Percentiles rank a stretch among this genome's conserved stretches.
Conservation (phyloP, 2,329 filamentous ascomycete genomes). For the Gnomoniopsis smithogilvyi region DNA sequence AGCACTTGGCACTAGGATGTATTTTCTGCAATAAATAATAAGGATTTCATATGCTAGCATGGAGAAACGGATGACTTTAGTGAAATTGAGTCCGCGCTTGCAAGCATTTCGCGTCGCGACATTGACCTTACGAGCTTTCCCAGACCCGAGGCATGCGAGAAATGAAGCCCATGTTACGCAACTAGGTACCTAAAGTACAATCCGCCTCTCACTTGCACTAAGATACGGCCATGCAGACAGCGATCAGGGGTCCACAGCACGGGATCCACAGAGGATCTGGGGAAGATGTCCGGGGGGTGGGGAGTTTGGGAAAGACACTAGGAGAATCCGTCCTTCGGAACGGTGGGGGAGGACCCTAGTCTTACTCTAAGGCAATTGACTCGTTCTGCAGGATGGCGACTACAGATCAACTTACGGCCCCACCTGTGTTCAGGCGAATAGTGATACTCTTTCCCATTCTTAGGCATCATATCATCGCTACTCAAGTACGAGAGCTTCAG, state of each 20-base stretch:
- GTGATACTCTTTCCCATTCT: not conserved
- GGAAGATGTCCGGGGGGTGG: not conserved
- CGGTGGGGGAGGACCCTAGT: conserved; percentile 7
- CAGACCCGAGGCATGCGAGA: not conserved
- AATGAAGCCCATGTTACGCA: not conserved
- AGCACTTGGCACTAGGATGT: too few species aligned
- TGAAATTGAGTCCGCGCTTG: too few species aligned
- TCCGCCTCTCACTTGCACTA: not conserved
- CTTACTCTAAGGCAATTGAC: not conserved
- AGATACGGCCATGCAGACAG: too few species aligned
- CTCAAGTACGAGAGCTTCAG: not conserved
- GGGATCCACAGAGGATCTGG: not conserved
- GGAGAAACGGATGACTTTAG: too few species aligned
- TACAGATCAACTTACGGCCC: not conserved
- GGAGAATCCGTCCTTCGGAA: conserved; percentile 1
- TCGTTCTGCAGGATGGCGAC: not conserved
- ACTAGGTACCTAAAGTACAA: not conserved
- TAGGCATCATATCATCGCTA: not conserved
- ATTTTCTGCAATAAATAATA: too few species aligned
- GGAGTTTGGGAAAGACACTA: not conserved
- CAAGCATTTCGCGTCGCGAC: too few species aligned
- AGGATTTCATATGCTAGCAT: too few species aligned
- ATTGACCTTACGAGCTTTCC: too few species aligned
- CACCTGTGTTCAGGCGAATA: not conserved
- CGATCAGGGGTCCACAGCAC: not conserved